Evolutionary conservation across 2,329 filamentous ascomycete species (phyloP).

Genomic region (Paraphaeosphaeria sporulosa): DNA sequence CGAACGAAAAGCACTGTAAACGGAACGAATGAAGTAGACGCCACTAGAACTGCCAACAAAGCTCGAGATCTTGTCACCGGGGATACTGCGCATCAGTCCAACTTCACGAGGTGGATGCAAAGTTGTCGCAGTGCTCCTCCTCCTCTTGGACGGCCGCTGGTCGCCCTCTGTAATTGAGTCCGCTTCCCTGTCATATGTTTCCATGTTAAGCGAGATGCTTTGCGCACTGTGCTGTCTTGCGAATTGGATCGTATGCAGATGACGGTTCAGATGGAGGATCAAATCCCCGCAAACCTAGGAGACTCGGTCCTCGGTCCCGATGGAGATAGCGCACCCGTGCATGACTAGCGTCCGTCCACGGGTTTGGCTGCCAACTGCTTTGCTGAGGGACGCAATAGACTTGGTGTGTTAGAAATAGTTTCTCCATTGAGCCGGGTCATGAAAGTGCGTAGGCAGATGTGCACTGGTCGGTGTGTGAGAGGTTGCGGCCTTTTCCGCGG

Average conservation of each 20-base stretch:
- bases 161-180: constrained; percentile 2
- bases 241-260: not conserved
- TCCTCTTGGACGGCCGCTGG: constrained; percentile 22
- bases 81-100: constrained; percentile 61
- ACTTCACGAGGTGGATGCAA: constrained; percentile 48
- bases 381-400: not conserved
- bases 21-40: constrained; percentile 66
- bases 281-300: constrained; percentile 1
- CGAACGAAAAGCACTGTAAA: constrained; percentile 58
- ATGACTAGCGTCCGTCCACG: not conserved
- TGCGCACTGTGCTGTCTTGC: not conserved
- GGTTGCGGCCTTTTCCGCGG: not conserved
- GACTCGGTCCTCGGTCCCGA: not conserved
- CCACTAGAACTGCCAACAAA: constrained; percentile 67
- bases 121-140: constrained; percentile 17
- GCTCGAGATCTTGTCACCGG: constrained; percentile 57
- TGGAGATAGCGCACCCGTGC: not conserved
- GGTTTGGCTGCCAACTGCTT: not conserved
- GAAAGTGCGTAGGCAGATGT: not conserved
- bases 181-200: constrained; percentile 4
- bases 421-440: constrained; percentile 1
- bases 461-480: not conserved
- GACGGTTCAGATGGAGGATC: not conserved
- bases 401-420: constrained; percentile 1
- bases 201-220: constrained; percentile 6